phyloP scores from a whole-genome alignment of 352 stramenopile species.

The Phytopythium oedochilum region DNA sequence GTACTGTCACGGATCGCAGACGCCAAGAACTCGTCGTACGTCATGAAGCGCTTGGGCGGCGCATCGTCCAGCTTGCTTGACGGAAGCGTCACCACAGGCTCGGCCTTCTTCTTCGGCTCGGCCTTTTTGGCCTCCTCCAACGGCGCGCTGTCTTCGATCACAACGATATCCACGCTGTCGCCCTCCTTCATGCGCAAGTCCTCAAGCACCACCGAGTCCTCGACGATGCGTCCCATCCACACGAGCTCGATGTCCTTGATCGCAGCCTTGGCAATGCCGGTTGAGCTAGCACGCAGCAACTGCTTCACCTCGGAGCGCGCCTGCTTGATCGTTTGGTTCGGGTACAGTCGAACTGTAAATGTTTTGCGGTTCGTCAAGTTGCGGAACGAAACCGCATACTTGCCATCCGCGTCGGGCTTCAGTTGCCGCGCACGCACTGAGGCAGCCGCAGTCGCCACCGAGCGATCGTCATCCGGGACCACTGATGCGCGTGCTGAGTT shows the following conservation, averaged over 20 bases:
- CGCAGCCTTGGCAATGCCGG: constrained; percentile 15
- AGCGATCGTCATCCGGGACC: constrained; percentile 46
- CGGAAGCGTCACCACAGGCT: constrained; percentile 5
- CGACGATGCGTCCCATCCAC: constrained; percentile 52
- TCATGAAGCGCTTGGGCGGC: constrained; percentile 64
- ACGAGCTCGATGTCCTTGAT: constrained; percentile 63
- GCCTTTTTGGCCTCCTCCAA: constrained; percentile 21
- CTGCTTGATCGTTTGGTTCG: constrained; percentile 48
- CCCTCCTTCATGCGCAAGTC: constrained; percentile 56
- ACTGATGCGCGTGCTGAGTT: constrained; percentile 38
- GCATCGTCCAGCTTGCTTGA: constrained; percentile 13
- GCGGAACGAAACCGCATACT: constrained; percentile 54
- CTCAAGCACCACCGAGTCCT: constrained; percentile 36
- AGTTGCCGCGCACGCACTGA: constrained; percentile 23
- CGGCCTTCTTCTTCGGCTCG: constrained; percentile 29
- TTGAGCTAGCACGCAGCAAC: constrained; percentile 34
- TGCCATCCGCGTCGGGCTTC: constrained; percentile 46
- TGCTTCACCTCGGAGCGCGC: constrained; percentile 54
- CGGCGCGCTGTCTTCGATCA: constrained; percentile 44
- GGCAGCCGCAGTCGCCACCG: constrained; percentile 19
- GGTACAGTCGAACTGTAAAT: constrained; percentile 53
- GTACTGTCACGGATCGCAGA: constrained; percentile 49
- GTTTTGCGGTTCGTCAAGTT: constrained; percentile 66
- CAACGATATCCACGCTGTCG: constrained; percentile 60
- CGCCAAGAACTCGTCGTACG: constrained; percentile 75